phyloP scores from a whole-genome alignment of 305 asterid species.

The Fraxinus angustifolia region DNA sequence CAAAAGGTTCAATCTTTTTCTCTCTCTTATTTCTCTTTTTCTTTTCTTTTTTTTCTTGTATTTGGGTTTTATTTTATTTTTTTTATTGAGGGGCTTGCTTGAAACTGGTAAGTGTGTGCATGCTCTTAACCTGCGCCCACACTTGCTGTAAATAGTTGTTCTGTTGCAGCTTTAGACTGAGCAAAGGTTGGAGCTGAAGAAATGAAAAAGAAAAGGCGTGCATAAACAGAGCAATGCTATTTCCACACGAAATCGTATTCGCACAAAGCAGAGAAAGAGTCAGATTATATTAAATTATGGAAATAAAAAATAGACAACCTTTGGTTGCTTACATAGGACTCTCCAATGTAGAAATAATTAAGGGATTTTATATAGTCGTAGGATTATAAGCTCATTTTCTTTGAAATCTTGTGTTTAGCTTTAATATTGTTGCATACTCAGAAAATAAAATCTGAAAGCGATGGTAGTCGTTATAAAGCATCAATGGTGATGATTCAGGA shows the following conservation, averaged over 20 bases:
- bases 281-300: constrained; percentile 24
- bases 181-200: constrained; percentile 23
- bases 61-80: background rate
- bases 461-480: background rate
- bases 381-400: background rate
- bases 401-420: background rate
- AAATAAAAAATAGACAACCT: constrained; percentile 19
- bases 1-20: constrained; percentile 11
- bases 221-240: constrained; percentile 34
- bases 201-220: constrained; percentile 14
- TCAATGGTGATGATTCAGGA: background rate
- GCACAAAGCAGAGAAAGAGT: constrained; percentile 22
- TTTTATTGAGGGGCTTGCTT: constrained; percentile 11
- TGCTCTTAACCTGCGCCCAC: constrained; percentile 49
- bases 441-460: background rate
- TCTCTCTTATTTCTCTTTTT: background rate
- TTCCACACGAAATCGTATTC: constrained; percentile 58
- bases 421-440: background rate
- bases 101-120: constrained; percentile 38
- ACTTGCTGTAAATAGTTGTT: constrained; percentile 39
- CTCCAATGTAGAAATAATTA: constrained; percentile 4
- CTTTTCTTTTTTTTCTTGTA: background rate
- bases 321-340: constrained; percentile 39
- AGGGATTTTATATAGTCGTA: background rate
- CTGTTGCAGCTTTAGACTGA: constrained; percentile 56